Percentiles rank a stretch among this genome's conserved stretches.
phyloP scores from a whole-genome alignment of 164 flowering plant genomes.

The Nymphaea thermarum region DNA sequence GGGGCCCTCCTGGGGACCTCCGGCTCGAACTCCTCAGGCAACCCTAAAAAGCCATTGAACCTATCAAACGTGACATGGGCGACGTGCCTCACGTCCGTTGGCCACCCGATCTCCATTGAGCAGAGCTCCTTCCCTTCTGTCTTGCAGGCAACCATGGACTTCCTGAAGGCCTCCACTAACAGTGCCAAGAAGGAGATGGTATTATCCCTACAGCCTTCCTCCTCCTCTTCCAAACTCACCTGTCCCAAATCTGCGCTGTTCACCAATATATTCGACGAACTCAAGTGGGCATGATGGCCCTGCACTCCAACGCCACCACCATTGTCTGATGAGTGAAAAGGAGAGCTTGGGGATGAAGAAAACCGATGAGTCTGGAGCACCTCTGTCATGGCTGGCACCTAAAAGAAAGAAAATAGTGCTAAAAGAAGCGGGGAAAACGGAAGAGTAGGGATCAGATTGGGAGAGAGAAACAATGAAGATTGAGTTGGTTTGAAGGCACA shows the following conservation, averaged over 20 bases:
- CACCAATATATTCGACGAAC: conserved; percentile 4
- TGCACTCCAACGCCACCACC: conserved; percentile 4
- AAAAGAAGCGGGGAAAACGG: not conserved
- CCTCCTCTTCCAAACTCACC: conserved; percentile 8
- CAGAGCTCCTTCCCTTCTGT: conserved; percentile 27
- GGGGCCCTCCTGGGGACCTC: conserved; percentile 83
- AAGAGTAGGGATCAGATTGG: conserved; percentile 1
- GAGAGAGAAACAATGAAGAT: not conserved
- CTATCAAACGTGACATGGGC: conserved; percentile 95
- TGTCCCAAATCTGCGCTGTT: conserved; percentile 11
- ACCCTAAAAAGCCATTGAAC: conserved; percentile 84
- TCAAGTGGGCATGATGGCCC: conserved; percentile 9
- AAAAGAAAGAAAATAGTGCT: conserved; percentile 5
- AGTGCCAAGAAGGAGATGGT: conserved; percentile 62
- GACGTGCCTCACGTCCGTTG: conserved; percentile 78
- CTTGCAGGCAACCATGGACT: conserved; percentile 54
- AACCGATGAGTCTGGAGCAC: conserved; percentile 35
- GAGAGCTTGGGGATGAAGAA: conserved; percentile 28
- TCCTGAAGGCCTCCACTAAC: conserved; percentile 56
- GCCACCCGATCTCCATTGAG: conserved; percentile 88
- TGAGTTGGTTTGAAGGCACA: not conserved
- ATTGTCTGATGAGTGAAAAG: conserved; percentile 15
- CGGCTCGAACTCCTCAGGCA: conserved; percentile 90
- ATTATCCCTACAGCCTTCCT: conserved; percentile 21
- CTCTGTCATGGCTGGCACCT: conserved; percentile 31